phyloP scores from a whole-genome alignment of 2,329 filamentous ascomycete genomes.

The Venturiaceae sp. region DNA sequence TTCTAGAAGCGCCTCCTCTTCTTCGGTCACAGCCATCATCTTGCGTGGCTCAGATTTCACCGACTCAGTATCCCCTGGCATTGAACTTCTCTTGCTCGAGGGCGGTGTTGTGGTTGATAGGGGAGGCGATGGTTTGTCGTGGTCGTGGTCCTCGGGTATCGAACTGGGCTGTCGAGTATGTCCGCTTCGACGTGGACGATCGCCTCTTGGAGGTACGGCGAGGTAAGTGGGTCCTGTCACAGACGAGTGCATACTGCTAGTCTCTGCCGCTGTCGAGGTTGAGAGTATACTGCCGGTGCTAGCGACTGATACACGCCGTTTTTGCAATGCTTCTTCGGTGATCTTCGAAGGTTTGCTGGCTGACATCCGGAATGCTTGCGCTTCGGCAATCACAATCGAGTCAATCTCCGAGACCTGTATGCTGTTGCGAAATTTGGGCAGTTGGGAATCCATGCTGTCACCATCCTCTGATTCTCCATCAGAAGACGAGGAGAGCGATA shows the following conservation, averaged over 20 bases:
- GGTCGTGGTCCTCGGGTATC: conserved; percentile 21
- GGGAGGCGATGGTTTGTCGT: conserved; percentile 7
- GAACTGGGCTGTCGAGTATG: conserved; percentile 27
- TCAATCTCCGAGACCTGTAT: conserved; percentile 15
- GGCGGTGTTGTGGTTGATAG: conserved; percentile 15
- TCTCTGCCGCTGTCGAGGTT: conserved; percentile 11
- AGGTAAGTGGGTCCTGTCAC: neutral
- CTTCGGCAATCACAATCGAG: conserved; percentile 25
- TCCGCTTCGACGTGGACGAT: conserved; percentile 16
- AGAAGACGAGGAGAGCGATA: conserved; percentile 28
- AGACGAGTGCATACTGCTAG: conserved; percentile 2
- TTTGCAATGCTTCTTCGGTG: neutral
- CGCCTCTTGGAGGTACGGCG: neutral
- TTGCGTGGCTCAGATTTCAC: conserved; percentile 23
- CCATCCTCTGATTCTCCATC: conserved; percentile 17
- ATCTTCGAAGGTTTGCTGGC: neutral
- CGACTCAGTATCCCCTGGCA: conserved; percentile 12
- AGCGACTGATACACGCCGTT: neutral
- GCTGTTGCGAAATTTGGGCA: conserved; percentile 21
- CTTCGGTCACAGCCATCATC: conserved; percentile 38
- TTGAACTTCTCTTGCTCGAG: conserved; percentile 15
- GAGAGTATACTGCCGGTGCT: conserved; percentile 13
- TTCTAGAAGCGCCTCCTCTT: conserved; percentile 39
- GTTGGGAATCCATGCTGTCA: conserved; percentile 13
- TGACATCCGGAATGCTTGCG: conserved; percentile 25